These are phyloP conservation scores for Westerdykella sp. DNA, from an alignment of 2,329 filamentous ascomycete genomes.

Conservation along the genomic window DNA sequence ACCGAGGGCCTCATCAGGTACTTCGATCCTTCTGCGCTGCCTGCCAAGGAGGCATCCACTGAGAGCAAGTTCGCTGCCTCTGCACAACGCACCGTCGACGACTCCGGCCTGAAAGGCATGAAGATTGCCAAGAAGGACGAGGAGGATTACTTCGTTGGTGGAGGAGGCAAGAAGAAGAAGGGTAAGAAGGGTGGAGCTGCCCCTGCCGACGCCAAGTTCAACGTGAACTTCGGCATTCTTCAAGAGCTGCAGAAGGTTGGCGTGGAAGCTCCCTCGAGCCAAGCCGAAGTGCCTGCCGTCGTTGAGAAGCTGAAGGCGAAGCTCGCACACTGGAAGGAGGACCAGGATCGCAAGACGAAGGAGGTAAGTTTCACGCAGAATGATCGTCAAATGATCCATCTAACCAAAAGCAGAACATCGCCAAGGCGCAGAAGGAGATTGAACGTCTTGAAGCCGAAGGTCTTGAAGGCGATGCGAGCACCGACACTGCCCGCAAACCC, in stretches of 20 bases:
- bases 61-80: constrained; percentile 68
- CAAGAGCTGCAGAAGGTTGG: constrained; percentile 81
- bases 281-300: constrained; percentile 70
- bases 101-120: constrained; percentile 76
- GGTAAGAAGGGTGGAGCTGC: constrained; percentile 64
- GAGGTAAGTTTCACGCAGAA: constrained; percentile 56
- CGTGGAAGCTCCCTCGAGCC: constrained; percentile 81
- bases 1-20: constrained; percentile 83
- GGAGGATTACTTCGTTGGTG: constrained; percentile 74
- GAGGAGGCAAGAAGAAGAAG: constrained; percentile 84
- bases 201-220: constrained; percentile 60
- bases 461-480: constrained; percentile 49
- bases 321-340: constrained; percentile 81
- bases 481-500: constrained; percentile 51
- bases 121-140: constrained; percentile 82
- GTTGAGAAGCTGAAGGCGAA: constrained; percentile 90
- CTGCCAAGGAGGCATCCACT: constrained; percentile 56
- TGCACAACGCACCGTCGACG: constrained; percentile 76
- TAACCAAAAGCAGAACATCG: constrained; percentile 66
- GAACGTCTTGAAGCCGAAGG: constrained; percentile 73
- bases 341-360: constrained; percentile 84
- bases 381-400: neutral
- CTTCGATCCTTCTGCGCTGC: constrained; percentile 68
- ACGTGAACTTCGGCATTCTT: constrained; percentile 82
- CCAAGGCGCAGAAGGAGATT: constrained; percentile 94